Percentiles rank a stretch among this genome's conserved stretches.
phyloP scores from a whole-genome alignment of 1,284 basidiomycete genomes.

The Pterulicium gracile region DNA sequence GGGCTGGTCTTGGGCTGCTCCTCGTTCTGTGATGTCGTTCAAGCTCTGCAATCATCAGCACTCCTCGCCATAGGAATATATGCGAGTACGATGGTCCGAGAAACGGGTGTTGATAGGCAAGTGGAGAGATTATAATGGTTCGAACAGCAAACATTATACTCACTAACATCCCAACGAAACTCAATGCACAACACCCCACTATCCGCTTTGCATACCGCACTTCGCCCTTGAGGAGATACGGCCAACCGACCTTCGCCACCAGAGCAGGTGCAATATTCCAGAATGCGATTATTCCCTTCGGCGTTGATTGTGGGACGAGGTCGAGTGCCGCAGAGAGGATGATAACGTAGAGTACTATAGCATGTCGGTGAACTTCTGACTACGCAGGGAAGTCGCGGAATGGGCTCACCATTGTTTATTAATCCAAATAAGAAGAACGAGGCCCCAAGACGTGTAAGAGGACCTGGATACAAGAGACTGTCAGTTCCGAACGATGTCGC shows the following conservation, averaged over 20 bases:
- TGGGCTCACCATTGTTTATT: conserved; percentile 39
- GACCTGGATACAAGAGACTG: background rate
- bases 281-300: conserved; percentile 89
- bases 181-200: conserved; percentile 65
- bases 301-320: conserved; percentile 81
- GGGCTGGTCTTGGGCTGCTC: no score
- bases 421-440: conserved; percentile 52
- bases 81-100: no score
- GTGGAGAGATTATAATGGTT: no score
- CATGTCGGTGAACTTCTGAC: background rate
- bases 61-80: no score
- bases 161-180: conserved; percentile 77
- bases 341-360: conserved; percentile 82
- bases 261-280: conserved; percentile 83
- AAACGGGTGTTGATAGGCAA: no score
- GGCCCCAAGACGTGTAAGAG: conserved; percentile 19
- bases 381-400: background rate
- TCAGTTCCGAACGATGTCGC: background rate
- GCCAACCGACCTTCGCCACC: conserved; percentile 87
- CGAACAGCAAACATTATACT: no score
- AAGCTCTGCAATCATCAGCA: no score
- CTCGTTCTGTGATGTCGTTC: no score
- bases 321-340: conserved; percentile 94
- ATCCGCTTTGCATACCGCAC: conserved; percentile 73
- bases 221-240: conserved; percentile 75